Conservation (phyloP, 2,329 filamentous ascomycete genomes). For the Fusarium dimerum region DNA sequence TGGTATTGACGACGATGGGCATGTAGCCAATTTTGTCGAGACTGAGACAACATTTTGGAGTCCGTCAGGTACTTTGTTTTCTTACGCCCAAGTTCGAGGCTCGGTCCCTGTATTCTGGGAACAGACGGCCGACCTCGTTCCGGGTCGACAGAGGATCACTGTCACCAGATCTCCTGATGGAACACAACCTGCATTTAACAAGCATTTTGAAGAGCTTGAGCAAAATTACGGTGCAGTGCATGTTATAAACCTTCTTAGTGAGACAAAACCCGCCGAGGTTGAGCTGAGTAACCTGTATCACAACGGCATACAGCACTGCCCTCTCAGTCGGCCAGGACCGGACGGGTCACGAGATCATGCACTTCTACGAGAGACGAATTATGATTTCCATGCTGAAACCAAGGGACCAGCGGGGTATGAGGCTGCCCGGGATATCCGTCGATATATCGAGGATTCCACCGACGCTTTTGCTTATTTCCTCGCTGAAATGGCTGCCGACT, state of each 20-base stretch:
- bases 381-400: conserved; percentile 95
- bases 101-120: conserved; percentile 98
- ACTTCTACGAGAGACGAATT: conserved; percentile 79
- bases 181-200: conserved; percentile 91
- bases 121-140: conserved; percentile 82
- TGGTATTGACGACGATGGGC: conserved; percentile 95
- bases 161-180: conserved; percentile 87
- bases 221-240: conserved; percentile 87
- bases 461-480: conserved; percentile 93
- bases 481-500: conserved; percentile 68
- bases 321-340: conserved; percentile 63
- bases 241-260: conserved; percentile 91
- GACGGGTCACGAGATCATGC: conserved; percentile 65
- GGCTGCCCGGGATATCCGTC: conserved; percentile 80
- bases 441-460: conserved; percentile 75
- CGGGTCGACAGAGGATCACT: conserved; percentile 91
- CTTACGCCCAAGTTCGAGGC: conserved; percentile 88
- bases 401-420: conserved; percentile 85
- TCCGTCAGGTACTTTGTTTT: conserved; percentile 77
- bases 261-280: conserved; percentile 80
- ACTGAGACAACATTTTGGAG: conserved; percentile 92
- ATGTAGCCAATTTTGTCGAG: conserved; percentile 99
- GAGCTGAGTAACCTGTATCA: conserved; percentile 81
- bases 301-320: conserved; percentile 72
- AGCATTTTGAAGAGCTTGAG: conserved; percentile 88